Evolutionary conservation across 768 basidiomycete species (phyloP).

Genomic region (Myochromella boudieri): DNA sequence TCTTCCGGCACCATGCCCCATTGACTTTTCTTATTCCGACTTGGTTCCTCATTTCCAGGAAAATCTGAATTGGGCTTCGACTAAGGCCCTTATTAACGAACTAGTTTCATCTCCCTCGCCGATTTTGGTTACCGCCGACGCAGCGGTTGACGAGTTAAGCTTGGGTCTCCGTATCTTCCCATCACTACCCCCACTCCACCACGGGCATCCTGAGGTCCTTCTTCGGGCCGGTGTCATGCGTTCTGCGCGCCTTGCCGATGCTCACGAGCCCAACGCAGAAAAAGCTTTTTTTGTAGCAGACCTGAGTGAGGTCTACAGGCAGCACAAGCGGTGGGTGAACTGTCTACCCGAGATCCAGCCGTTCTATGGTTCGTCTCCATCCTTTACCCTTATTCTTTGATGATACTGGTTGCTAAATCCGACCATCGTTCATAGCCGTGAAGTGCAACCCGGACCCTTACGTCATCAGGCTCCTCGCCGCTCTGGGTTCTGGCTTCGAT

Average conservation of each 20-base stretch:
- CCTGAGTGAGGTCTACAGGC: conserved; percentile 81
- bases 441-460: conserved; percentile 99
- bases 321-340: conserved; percentile 79
- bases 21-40: conserved; percentile 31
- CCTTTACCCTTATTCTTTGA: conserved; percentile 10
- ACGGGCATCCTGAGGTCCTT: conserved; percentile 72
- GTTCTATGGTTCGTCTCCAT: conserved; percentile 76
- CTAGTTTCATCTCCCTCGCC: conserved; percentile 64
- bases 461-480: conserved; percentile 85
- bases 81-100: conserved; percentile 25
- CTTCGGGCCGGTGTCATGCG: conserved; percentile 76
- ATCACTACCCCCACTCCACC: conserved; percentile 62
- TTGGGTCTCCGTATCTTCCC: conserved; percentile 53
- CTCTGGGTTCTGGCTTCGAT: conserved; percentile 92
- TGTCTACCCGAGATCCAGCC: conserved; percentile 86
- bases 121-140: conserved; percentile 42
- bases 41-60: conserved; percentile 21
- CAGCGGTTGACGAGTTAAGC: conserved; percentile 19
- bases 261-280: conserved; percentile 73
- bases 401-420: conserved; percentile 16
- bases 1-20: conserved; percentile 34
- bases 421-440: too few species aligned
- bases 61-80: conserved; percentile 59
- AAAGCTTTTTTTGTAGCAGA: conserved; percentile 97
- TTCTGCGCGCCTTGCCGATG: conserved; percentile 50